A percentile compares a stretch with the other conserved stretches of the same genome.
Evolutionary conservation across 2,329 filamentous ascomycete species (phyloP).

Genomic region (Colletotrichum plurivorum): DNA sequence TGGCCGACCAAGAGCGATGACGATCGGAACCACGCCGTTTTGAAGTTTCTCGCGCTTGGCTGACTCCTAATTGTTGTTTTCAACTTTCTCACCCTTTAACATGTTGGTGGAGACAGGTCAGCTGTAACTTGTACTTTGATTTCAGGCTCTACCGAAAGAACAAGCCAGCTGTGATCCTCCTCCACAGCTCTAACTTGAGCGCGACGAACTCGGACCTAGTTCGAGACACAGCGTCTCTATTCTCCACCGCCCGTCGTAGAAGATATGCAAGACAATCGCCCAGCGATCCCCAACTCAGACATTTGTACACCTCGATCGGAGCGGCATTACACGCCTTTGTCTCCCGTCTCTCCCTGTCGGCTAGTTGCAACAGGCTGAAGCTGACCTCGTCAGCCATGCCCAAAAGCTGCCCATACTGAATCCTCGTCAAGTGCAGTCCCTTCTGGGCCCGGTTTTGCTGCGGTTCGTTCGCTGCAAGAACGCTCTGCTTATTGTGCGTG

Average conservation of each 20-base stretch:
- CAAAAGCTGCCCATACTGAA: constrained; percentile 52
- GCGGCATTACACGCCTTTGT: not conserved
- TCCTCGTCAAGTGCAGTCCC: constrained; percentile 55
- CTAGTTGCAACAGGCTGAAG: constrained; percentile 65
- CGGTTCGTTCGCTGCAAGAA: constrained; percentile 72
- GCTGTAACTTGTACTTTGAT: no score
- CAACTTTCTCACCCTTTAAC: no score
- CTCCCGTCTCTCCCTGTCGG: not conserved
- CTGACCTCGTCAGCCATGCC: constrained; percentile 95
- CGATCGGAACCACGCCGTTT: not conserved
- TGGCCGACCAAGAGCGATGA: constrained; percentile 79
- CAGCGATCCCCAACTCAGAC: constrained; percentile 12
- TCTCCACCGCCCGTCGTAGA: constrained; percentile 20
- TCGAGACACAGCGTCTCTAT: constrained; percentile 5
- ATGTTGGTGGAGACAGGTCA: no score
- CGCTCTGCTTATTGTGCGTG: constrained; percentile 76
- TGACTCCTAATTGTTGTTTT: not conserved
- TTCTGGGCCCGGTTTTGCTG: constrained; percentile 66
- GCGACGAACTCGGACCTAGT: constrained; percentile 1
- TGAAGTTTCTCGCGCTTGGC: constrained; percentile 7
- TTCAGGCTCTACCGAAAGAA: not conserved
- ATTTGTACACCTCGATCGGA: not conserved
- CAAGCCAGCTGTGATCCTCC: not conserved
- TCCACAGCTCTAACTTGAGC: constrained; percentile 15
- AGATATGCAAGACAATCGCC: constrained; percentile 5